Conservation (phyloP, 768 basidiomycete species). For the Sistotremastrum suecicum region DNA sequence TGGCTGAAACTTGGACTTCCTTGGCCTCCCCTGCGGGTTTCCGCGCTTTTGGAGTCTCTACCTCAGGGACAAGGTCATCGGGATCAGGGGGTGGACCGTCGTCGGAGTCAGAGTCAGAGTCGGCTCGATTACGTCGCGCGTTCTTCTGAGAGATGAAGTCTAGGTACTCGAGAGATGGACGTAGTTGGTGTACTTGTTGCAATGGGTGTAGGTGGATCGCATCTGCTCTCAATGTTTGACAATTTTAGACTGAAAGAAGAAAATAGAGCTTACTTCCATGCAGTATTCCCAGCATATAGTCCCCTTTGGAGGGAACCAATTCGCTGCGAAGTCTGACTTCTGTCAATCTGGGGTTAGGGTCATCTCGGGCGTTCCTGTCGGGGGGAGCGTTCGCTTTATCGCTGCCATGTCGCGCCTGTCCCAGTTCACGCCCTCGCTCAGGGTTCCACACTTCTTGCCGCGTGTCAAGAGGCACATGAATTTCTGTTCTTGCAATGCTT, state of each 20-base stretch:
- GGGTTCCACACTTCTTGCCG: slow-evolving; percentile 69
- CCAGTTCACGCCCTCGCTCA: slow-evolving; percentile 55
- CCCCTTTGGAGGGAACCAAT: slow-evolving; percentile 45
- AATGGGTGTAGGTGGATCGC: slow-evolving; percentile 66
- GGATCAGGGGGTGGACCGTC: slow-evolving; percentile 72
- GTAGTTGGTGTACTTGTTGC: slow-evolving; percentile 65
- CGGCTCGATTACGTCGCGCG: slow-evolving; percentile 31
- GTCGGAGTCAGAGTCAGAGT: slow-evolving; percentile 60
- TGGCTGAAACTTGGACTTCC: slow-evolving; percentile 66
- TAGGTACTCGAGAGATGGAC: slow-evolving; percentile 71
- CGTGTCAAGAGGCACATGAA: slow-evolving; percentile 72
- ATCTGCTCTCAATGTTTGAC: slow-evolving; percentile 19
- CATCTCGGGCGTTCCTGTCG: slow-evolving; percentile 29
- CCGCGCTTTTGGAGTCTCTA: slow-evolving; percentile 8
- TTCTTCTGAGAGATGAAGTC: slow-evolving; percentile 56
- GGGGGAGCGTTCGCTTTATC: slow-evolving; percentile 56
- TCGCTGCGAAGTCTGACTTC: slow-evolving; percentile 68
- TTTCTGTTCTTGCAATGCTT: slow-evolving; percentile 44
- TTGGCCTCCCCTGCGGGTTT: slow-evolving; percentile 42
- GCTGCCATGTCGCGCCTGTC: slow-evolving; percentile 60
- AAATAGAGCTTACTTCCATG: slow-evolving; percentile 40
- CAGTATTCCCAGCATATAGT: slow-evolving; percentile 66
- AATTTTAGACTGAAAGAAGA: slow-evolving; percentile 6
- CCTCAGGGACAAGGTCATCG: slow-evolving; percentile 44
- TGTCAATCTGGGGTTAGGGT: slow-evolving; percentile 45